phyloP scores from a whole-genome alignment of 2,329 filamentous ascomycete species.

The Lachnellula hyalina region DNA sequence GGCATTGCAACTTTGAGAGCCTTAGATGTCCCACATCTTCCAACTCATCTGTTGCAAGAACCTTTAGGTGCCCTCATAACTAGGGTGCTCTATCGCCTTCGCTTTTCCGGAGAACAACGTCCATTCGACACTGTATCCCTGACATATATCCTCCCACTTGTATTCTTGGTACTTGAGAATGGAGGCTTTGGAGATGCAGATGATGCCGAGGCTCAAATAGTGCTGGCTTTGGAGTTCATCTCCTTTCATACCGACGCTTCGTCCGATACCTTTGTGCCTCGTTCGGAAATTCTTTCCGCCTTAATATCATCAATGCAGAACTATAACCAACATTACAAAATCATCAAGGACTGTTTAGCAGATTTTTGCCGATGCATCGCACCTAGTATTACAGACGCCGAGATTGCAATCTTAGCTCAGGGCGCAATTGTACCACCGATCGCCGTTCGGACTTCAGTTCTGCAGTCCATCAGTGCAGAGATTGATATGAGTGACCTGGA shows the following conservation, averaged over 20 bases:
- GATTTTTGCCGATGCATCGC: slow-evolving; percentile 82
- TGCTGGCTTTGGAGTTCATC: slow-evolving; percentile 82
- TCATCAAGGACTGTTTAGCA: slow-evolving; percentile 85
- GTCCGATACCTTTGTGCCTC: slow-evolving; percentile 68
- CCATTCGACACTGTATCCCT: slow-evolving; percentile 85
- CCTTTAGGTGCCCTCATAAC: slow-evolving; percentile 81
- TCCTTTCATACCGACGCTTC: slow-evolving; percentile 82
- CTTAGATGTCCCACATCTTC: slow-evolving; percentile 66
- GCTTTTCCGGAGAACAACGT: slow-evolving; percentile 88
- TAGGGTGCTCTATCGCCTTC: slow-evolving; percentile 81
- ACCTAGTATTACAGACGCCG: slow-evolving; percentile 67
- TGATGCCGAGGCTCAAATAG: slow-evolving; percentile 81
- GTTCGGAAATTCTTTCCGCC: slow-evolving; percentile 64
- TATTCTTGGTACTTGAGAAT: slow-evolving; percentile 71
- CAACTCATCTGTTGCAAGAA: slow-evolving; percentile 69
- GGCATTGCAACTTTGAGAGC: slow-evolving; percentile 82
- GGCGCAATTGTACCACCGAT: slow-evolving; percentile 75
- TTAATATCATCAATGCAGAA: slow-evolving; percentile 79
- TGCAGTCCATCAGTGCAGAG: slow-evolving; percentile 87
- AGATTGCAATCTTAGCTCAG: slow-evolving; percentile 70
- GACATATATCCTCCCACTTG: slow-evolving; percentile 78
- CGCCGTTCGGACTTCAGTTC: slow-evolving; percentile 73
- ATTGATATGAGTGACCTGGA: slow-evolving; percentile 84
- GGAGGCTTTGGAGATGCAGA: slow-evolving; percentile 75
- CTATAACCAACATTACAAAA: slow-evolving; percentile 90